A percentile compares a stretch with the other conserved stretches of the same genome.
phyloP scores from a whole-genome alignment of 495 filamentous ascomycete species.

The Chlorociboria aeruginascens region DNA sequence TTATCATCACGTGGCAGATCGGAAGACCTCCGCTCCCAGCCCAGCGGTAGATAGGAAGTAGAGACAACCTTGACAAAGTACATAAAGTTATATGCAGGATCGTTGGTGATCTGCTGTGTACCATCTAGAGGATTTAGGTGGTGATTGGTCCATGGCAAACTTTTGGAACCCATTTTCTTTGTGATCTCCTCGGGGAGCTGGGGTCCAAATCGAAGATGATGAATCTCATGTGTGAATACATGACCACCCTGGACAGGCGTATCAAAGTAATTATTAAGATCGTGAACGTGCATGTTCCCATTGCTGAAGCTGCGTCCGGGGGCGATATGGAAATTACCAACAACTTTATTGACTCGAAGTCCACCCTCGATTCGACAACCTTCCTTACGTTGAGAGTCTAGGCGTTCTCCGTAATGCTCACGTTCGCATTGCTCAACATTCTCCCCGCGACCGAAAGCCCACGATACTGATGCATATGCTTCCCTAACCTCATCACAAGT shows the following conservation, averaged over 20 bases:
- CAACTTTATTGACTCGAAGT: conserved; percentile 91
- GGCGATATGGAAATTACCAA: conserved; percentile 98
- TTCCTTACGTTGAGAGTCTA: conserved; percentile 78
- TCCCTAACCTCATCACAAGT: conserved; percentile 95
- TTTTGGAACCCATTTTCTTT: conserved; percentile 42
- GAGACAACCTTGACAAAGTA: conserved; percentile 98
- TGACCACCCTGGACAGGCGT: conserved; percentile 50
- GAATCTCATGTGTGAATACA: conserved; percentile 83
- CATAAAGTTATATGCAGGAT: conserved; percentile 90
- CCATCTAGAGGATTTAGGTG: conserved; percentile 87
- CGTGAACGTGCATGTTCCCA: conserved; percentile 93
- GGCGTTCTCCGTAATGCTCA: conserved; percentile 79
- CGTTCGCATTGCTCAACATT: conserved; percentile 91
- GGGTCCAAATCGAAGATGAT: conserved; percentile 85
- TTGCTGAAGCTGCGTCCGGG: conserved; percentile 89
- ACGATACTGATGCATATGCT: conserved; percentile 76
- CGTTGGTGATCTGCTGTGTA: conserved; percentile 62
- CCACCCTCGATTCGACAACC: conserved; percentile 92
- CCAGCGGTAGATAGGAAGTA: conserved; percentile 85
- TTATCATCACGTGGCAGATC: conserved; percentile 37
- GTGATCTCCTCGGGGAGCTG: conserved; percentile 70
- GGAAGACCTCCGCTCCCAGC: conserved; percentile 43
- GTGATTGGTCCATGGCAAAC: conserved; percentile 70
- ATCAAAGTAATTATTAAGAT: conserved; percentile 85
- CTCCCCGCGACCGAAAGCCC: conserved; percentile 88